Evolutionary conservation across 208 protist species (phyloP), one percentile per base, ranked within the genome.

Genomic region (Trypanosoma platydactyli): DNA sequence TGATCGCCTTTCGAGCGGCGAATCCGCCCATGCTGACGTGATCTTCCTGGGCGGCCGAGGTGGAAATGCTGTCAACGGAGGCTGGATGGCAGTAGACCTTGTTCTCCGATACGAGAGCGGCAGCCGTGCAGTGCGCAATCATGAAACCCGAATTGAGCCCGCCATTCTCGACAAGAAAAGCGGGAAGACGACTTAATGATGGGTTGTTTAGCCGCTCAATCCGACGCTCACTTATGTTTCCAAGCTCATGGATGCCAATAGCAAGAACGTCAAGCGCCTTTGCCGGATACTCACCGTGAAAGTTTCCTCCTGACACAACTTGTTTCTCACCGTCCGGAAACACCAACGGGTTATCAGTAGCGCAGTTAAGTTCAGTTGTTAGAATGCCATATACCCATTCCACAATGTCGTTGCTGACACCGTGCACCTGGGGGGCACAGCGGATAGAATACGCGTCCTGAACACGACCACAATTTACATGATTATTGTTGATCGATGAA

Each of bases 301-400:
- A 97, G 69, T 97, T 97, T 41, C 94, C 94, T 4, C 88, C 81
- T 5, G 80, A 91, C 18, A 95, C 60, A 38, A 93, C 79, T 42
- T 80, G 44, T 33, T 73, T 60, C 6, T 45, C 64, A 52, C 53
- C 30, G 11, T 92, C 69, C 12, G 77, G 46, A 48, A 97, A 94
- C 16, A 97, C 89, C 73, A 97, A 89, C 27, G 94, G 94, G 64
- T 97, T 97, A 56, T 97, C 94, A 3, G 94, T 98, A 9, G 76
- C 94, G 42, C 68, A 80, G 59, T 97, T 97, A 25, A 97, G 77
- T 55, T 97, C 94, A 1, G 68, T 86, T 0, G 56, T 68, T 22
- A 97, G 56, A 33, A 98, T 78, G 5, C 38, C 38, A n/a, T 71
- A 58, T 5, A 94, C 86, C 60, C 88, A 95, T 18, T 71, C 68